Evolutionary conservation across 805 yeast genomes (phyloP), one percentile per base, ranked within the genome.

Genomic region (Saccharomycopsis oosterbeekiorum): DNA sequence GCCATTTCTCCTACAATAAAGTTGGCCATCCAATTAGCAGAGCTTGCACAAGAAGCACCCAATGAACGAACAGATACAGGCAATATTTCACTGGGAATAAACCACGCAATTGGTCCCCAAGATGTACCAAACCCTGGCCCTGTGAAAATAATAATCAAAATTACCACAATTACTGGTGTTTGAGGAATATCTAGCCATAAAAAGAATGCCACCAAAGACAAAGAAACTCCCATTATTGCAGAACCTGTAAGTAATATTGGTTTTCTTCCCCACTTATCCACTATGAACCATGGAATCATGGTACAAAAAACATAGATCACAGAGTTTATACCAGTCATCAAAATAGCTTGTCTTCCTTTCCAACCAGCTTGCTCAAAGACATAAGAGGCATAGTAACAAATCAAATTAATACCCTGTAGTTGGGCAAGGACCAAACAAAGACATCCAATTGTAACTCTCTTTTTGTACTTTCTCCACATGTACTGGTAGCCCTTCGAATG

Each of bases 101-200:
- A 73, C 97, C 97, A 90, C 12, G 96, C 96, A 60, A 91, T 84
- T 2, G 97, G 96, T 10, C 97, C 97, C 96, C 97, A 92, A 60
- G 93, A 85, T 68, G 83, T 84, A 17, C 97, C 97, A 74, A 91
- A 91, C 60, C 75, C 75, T 2, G 84, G 84, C 1, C 96, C 88
- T 69, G 89, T 91, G 75, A 85, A 89, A 15, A 89, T 73, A 59
- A 91, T 80, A 17, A 91, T 96, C 68, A 87, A 83, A 1, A 81
- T 68, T 1, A 90, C 97, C 40, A 90, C 96, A 64, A 83, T 70
- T 17, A 78, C 76, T 11, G 96, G 87, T 1, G 96, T 88, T 4
- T 78, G 70, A 2, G 72, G 64, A 3, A 78, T 70, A 65, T 82
- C 79, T 37, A 81, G 66, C 67, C 75, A 79, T 70, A 84, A 75